These are phyloP conservation scores for Camellia sinensis DNA, from an alignment of 148 eudicot species.

Conservation along the genomic window DNA sequence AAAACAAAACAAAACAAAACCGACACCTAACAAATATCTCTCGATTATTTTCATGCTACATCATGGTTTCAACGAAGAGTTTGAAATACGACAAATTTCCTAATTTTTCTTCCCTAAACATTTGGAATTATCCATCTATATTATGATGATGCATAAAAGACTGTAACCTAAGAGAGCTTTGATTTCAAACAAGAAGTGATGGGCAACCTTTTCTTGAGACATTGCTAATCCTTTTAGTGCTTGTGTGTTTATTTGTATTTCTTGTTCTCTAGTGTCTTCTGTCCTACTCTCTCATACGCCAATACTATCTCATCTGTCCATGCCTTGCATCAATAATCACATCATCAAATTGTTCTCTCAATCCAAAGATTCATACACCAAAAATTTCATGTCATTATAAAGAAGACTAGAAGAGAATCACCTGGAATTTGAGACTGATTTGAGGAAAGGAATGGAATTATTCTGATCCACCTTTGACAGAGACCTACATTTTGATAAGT, in stretches of 20 bases:
- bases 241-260: slow-evolving; percentile 8
- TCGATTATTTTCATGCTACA: not conserved
- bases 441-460: not conserved
- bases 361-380: not conserved
- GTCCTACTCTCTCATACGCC: not conserved
- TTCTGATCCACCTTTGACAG: not conserved
- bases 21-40: not conserved
- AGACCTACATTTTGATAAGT: not conserved
- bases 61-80: not conserved
- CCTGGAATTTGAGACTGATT: not conserved
- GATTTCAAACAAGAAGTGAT: not conserved
- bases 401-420: not conserved
- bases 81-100: not conserved
- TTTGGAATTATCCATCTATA: not conserved
- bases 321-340: no score
- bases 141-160: not conserved
- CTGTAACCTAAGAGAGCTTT: not conserved
- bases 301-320: not conserved
- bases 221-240: slow-evolving; percentile 14
- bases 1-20: no score
- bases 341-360: not conserved
- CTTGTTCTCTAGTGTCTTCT: not conserved
- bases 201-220: slow-evolving; percentile 9
- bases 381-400: slow-evolving; percentile 5
- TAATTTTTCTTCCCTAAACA: not conserved